Evolutionary conservation across 2,329 filamentous ascomycete genomes (phyloP).

Genomic region (Claviceps cyperi): DNA sequence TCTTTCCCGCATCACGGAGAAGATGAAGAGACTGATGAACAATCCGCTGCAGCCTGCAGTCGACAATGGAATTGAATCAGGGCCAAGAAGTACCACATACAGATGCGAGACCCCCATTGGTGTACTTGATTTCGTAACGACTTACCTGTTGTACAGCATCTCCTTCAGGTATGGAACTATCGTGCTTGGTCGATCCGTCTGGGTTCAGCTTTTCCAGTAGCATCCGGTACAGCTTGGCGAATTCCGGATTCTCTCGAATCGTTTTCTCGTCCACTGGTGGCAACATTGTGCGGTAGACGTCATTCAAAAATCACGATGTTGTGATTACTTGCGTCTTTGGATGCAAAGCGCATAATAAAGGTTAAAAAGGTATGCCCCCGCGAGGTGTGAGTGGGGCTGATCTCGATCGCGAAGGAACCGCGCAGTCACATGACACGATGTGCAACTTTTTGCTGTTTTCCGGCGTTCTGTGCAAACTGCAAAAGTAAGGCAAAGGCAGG

Average conservation of each 20-base stretch:
- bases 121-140: background rate
- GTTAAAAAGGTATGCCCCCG: background rate
- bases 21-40: background rate
- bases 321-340: background rate
- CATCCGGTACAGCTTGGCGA: slow-evolving; percentile 41
- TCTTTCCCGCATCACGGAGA: background rate
- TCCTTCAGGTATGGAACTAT: slow-evolving; percentile 34
- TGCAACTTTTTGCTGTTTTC: background rate
- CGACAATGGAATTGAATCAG: background rate
- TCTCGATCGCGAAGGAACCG: slow-evolving; percentile 15
- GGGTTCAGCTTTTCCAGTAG: slow-evolving; percentile 40
- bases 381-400: background rate
- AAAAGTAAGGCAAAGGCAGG: background rate
- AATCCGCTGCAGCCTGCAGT: background rate
- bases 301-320: background rate
- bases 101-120: too few species aligned
- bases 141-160: slow-evolving; percentile 34
- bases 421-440: slow-evolving; percentile 20
- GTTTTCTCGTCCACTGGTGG: slow-evolving; percentile 42
- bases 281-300: slow-evolving; percentile 27
- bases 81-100: background rate
- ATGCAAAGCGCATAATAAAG: too few species aligned
- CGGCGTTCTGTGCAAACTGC: background rate
- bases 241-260: slow-evolving; percentile 42
- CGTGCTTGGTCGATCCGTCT: slow-evolving; percentile 42